Evolutionary conservation across 192 early-diverging fungal genomes (phyloP), one percentile per base, ranked within the genome.

Genomic region (Backusella macrospora): DNA sequence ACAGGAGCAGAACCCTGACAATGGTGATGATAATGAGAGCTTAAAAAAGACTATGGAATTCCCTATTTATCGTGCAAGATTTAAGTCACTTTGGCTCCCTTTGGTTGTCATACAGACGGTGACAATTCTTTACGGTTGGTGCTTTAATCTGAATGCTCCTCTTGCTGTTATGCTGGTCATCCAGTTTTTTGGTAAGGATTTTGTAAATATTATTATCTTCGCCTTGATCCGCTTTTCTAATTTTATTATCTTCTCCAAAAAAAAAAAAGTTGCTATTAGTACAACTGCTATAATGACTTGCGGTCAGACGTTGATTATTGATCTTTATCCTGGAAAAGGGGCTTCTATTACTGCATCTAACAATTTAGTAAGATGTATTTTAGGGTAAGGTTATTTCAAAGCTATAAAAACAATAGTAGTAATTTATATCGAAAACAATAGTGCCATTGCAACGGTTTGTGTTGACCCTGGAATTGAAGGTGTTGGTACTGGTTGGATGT

Each of bases 401-500:
- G 3, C 18, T 49, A 2, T 1, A 55, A 18, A 10, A 55, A 26
- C 45, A 14, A 55, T 23, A 3, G 21, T 23, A 23, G 23, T 7
- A 23, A 26, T 23, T 1, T 23, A 9, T 9, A 55, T 7, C 10
- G 1, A 26, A 23, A 23, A 55, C 6, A 16, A 16, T 15, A 55
- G 78, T 38, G 78, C 78, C 0, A 45, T 76, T 42, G 78, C 78
- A 3, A 70, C 71, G 5, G 73, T 73, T 13, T n/a, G 34, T n/a
- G 72, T 80, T 67, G 59, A 75, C 13, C 78, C 78, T 1, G 74
- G 59, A 26, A 73, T 80, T 49, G 18, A 40, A 39, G 66, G 43
- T 29, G 13, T 80, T 7, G 78, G 78, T 26, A 49, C 70, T 14
- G 78, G 78, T 13, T 80, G 76, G 76, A 73, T 78, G 64, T 52